Percentiles rank a stretch among this genome's conserved stretches.
These are phyloP conservation scores for Xylaria flabelliformis DNA, from an alignment of 495 filamentous ascomycete species.

Conservation along the genomic window DNA sequence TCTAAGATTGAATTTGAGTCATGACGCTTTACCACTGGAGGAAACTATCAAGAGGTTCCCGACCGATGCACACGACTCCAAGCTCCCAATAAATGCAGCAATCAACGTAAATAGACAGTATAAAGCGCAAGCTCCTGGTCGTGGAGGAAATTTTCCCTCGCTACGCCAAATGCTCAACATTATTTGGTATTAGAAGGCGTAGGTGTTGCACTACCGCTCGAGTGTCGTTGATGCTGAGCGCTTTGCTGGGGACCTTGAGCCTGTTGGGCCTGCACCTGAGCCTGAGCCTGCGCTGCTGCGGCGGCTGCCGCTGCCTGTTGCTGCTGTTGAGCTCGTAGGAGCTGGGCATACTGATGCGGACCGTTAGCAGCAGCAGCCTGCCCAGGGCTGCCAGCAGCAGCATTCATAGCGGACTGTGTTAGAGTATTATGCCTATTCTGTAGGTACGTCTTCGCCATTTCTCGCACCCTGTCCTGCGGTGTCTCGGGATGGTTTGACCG, in stretches of 20 bases:
- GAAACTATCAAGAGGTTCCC: slow-evolving; percentile 17
- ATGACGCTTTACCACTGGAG: slow-evolving; percentile 3
- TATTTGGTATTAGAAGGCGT: slow-evolving; percentile 36
- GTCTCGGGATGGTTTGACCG: slow-evolving; percentile 37
- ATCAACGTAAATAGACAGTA: background rate
- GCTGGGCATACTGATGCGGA: slow-evolving; percentile 75
- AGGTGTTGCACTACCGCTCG: slow-evolving; percentile 54
- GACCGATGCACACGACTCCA: slow-evolving; percentile 13
- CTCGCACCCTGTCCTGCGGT: slow-evolving; percentile 47
- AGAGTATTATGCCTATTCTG: slow-evolving; percentile 43
- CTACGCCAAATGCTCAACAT: slow-evolving; percentile 1
- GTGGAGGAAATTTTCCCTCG: background rate
- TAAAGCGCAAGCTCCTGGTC: background rate
- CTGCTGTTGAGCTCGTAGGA: slow-evolving; percentile 73
- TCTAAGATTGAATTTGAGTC: slow-evolving; percentile 15
- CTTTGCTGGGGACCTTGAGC: slow-evolving; percentile 34
- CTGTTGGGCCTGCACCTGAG: slow-evolving; percentile 28
- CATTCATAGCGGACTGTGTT: slow-evolving; percentile 68
- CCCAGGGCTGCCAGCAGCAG: slow-evolving; percentile 61
- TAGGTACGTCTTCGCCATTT: slow-evolving; percentile 37
- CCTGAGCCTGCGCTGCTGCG: slow-evolving; percentile 25
- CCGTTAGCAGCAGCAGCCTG: slow-evolving; percentile 45
- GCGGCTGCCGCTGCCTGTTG: slow-evolving; percentile 42
- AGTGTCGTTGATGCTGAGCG: slow-evolving; percentile 48
- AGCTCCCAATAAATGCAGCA: slow-evolving; percentile 22